Evolutionary conservation across 2,329 filamentous ascomycete species (phyloP).

Genomic region (Scedosporium aurantiacum): DNA sequence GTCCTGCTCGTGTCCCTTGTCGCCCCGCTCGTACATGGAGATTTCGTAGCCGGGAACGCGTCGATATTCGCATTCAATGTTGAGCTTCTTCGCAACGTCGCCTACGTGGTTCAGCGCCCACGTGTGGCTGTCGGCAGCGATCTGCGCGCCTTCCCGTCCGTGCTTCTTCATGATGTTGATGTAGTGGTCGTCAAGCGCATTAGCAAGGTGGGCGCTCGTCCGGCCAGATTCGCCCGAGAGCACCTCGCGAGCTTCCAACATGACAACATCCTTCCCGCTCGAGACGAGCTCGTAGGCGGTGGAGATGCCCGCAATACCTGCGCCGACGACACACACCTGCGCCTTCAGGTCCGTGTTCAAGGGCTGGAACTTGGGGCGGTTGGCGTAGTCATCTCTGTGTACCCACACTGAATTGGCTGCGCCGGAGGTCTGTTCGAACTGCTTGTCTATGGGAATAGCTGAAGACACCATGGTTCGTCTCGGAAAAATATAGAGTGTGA

Average conservation of each 20-base stretch:
- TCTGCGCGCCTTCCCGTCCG: slow-evolving; percentile 33
- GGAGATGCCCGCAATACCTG: slow-evolving; percentile 41
- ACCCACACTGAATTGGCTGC: slow-evolving; percentile 41
- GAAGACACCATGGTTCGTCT: neutral
- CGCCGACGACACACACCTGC: slow-evolving; percentile 39
- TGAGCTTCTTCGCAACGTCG: slow-evolving; percentile 33
- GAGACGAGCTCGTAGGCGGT: slow-evolving; percentile 33
- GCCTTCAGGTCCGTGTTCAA: slow-evolving; percentile 31
- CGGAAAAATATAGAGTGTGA: neutral
- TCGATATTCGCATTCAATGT: slow-evolving; percentile 46
- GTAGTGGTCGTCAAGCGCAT: slow-evolving; percentile 42
- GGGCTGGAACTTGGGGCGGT: slow-evolving; percentile 26
- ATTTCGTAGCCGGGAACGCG: slow-evolving; percentile 36
- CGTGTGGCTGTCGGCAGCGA: slow-evolving; percentile 40
- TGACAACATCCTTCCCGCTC: slow-evolving; percentile 35
- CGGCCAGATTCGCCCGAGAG: slow-evolving; percentile 42
- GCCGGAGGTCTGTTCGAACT: slow-evolving; percentile 32
- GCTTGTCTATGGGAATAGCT: neutral
- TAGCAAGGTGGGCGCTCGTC: slow-evolving; percentile 43
- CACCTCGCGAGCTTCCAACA: slow-evolving; percentile 43
- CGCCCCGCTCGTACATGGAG: slow-evolving; percentile 32
- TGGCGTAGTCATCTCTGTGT: slow-evolving; percentile 28
- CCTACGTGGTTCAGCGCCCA: slow-evolving; percentile 42
- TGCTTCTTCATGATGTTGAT: slow-evolving; percentile 39
- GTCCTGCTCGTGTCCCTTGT: slow-evolving; percentile 29